Conservation (phyloP, 2,329 filamentous ascomycete genomes). For the Tricladium varicosporioides region DNA sequence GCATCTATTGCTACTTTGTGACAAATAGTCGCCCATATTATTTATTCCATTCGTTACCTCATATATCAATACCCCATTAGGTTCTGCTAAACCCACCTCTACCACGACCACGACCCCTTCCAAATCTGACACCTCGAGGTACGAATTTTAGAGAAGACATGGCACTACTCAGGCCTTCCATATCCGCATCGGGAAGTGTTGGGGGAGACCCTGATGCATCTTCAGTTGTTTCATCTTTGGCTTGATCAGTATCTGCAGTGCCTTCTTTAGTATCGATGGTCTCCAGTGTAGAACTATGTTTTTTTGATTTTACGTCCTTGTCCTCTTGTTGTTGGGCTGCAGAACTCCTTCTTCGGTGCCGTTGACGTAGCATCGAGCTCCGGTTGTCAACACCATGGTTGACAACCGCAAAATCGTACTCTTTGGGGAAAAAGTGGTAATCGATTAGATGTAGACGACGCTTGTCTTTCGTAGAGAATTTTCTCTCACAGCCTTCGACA, state of each 20-base stretch:
- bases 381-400: slow-evolving; percentile 87
- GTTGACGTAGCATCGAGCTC: slow-evolving; percentile 72
- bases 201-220: slow-evolving; percentile 16
- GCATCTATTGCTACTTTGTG: neutral
- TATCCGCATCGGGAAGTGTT: slow-evolving; percentile 33
- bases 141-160: slow-evolving; percentile 74
- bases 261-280: slow-evolving; percentile 1
- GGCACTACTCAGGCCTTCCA: slow-evolving; percentile 62
- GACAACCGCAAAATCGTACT: slow-evolving; percentile 85
- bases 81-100: slow-evolving; percentile 32
- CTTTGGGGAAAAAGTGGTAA: slow-evolving; percentile 87
- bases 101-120: slow-evolving; percentile 35
- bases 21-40: slow-evolving; percentile 1
- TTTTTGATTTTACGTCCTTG: slow-evolving; percentile 23
- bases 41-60: slow-evolving; percentile 4
- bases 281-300: slow-evolving; percentile 20
- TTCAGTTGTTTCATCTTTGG: slow-evolving; percentile 19
- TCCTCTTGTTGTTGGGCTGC: slow-evolving; percentile 34
- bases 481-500: slow-evolving; percentile 80
- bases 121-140: slow-evolving; percentile 65
- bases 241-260: slow-evolving; percentile 25
- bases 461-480: slow-evolving; percentile 81
- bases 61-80: slow-evolving; percentile 17
- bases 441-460: slow-evolving; percentile 86
- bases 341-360: slow-evolving; percentile 48